Percentiles rank a stretch among this genome's conserved stretches.
These are phyloP conservation scores for Aspergillus eucalypticola DNA, from an alignment of 2,329 filamentous ascomycete species.

Conservation along the genomic window DNA sequence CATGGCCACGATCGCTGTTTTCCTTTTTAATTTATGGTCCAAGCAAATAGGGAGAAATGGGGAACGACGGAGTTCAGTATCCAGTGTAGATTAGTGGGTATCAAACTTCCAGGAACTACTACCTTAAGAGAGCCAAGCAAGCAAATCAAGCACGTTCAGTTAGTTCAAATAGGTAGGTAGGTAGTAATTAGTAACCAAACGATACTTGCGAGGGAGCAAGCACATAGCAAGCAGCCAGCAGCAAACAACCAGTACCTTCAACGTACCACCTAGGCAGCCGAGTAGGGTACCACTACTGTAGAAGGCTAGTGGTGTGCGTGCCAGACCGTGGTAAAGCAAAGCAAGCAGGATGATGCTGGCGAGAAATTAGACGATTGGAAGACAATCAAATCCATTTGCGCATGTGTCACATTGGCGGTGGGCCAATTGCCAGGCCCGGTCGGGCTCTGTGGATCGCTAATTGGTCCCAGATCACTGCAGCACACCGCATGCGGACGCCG, in stretches of 20 bases:
- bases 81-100: neutral
- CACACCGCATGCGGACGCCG: slow-evolving; percentile 31
- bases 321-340: neutral
- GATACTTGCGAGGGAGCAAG: neutral
- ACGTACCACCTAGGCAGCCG: too few relatives aligned
- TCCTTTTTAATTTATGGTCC: neutral
- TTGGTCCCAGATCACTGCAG: slow-evolving; percentile 9
- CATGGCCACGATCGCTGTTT: neutral
- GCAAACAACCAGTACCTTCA: neutral
- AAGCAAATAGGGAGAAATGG: neutral
- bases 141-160: neutral
- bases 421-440: neutral
- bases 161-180: too few relatives aligned
- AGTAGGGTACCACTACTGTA: too few relatives aligned
- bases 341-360: neutral
- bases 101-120: neutral
- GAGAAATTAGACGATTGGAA: neutral
- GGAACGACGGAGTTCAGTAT: neutral
- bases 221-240: neutral
- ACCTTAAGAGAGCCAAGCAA: neutral
- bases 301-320: too few relatives aligned
- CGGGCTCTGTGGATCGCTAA: neutral
- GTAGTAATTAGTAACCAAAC: neutral
- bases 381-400: slow-evolving; percentile 6
- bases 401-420: slow-evolving; percentile 9